Percentiles rank a stretch among this genome's conserved stretches.
Conservation (phyloP, 768 basidiomycete genomes). For the Hysterangium stoloniferum region DNA sequence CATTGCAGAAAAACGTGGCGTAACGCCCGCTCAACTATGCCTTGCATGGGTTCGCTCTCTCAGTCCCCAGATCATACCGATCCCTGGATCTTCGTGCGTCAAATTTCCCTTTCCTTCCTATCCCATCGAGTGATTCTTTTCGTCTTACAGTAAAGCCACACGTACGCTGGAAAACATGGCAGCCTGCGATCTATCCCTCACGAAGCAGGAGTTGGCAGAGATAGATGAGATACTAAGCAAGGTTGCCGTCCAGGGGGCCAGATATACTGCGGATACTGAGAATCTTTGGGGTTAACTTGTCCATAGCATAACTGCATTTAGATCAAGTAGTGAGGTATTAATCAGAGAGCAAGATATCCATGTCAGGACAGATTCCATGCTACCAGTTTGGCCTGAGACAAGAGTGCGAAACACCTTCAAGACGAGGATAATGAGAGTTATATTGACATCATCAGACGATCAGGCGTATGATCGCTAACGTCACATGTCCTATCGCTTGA, state of each 20-base stretch:
- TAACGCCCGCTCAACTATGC: conserved; percentile 33
- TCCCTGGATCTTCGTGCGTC: conserved; percentile 39
- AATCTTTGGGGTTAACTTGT: conserved; percentile 6
- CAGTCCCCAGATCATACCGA: conserved; percentile 36
- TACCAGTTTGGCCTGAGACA: too few relatives aligned
- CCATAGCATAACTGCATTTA: too few relatives aligned
- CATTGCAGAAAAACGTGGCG: conserved; percentile 34
- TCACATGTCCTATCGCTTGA: too few relatives aligned
- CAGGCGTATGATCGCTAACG: too few relatives aligned
- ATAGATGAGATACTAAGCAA: conserved; percentile 32
- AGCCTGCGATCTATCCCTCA: conserved; percentile 36
- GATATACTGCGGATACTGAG: conserved; percentile 23
- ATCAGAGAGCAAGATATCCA: too few relatives aligned
- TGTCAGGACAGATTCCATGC: too few relatives aligned
- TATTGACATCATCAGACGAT: too few relatives aligned
- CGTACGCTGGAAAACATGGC: conserved; percentile 39
- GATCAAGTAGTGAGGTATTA: too few relatives aligned
- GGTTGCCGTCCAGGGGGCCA: conserved; percentile 30
- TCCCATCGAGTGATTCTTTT: conserved; percentile 21
- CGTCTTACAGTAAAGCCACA: conserved; percentile 26
- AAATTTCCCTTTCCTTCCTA: conserved; percentile 25
- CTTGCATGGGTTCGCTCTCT: conserved; percentile 36
- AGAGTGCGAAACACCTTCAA: too few relatives aligned
- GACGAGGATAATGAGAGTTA: too few relatives aligned
- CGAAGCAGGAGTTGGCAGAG: conserved; percentile 31